These are phyloP conservation scores for Seiridium unicorne DNA, from an alignment of 2,329 filamentous ascomycete genomes.

Conservation along the genomic window DNA sequence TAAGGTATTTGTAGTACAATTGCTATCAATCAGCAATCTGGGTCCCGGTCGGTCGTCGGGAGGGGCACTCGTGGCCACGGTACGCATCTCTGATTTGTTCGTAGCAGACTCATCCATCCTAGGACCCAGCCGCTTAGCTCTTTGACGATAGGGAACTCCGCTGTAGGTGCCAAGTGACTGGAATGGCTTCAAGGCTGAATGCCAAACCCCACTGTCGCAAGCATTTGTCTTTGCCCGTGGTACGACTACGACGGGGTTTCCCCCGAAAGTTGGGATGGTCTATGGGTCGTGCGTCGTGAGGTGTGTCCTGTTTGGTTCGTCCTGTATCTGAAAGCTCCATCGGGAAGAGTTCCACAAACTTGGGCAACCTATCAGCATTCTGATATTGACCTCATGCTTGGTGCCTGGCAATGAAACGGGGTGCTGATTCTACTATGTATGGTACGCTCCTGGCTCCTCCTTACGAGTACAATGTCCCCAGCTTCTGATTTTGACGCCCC, in stretches of 20 bases:
- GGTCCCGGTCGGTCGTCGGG: not conserved
- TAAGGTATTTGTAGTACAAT: not conserved
- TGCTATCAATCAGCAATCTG: not conserved
- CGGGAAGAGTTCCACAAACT: not conserved
- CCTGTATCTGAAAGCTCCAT: too few species aligned
- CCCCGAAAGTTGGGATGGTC: not conserved
- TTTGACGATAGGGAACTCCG: not conserved
- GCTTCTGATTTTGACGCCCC: not conserved
- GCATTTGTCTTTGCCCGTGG: not conserved
- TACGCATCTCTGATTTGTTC: not conserved
- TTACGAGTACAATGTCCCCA: not conserved
- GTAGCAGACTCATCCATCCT: not conserved
- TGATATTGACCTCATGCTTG: not conserved
- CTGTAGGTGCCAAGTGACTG: not conserved
- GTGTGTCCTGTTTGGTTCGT: not conserved
- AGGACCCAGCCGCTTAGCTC: not conserved
- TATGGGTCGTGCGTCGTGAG: not conserved
- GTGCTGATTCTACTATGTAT: not conserved
- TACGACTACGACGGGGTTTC: not conserved
- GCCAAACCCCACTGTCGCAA: not conserved
- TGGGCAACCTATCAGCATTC: not conserved
- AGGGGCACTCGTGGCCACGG: not conserved
- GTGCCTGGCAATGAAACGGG: not conserved
- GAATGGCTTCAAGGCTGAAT: not conserved
- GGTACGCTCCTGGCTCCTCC: too few species aligned